These are phyloP conservation scores for Talaromyces ruber DNA, from an alignment of 495 filamentous ascomycete genomes.

Conservation along the genomic window DNA sequence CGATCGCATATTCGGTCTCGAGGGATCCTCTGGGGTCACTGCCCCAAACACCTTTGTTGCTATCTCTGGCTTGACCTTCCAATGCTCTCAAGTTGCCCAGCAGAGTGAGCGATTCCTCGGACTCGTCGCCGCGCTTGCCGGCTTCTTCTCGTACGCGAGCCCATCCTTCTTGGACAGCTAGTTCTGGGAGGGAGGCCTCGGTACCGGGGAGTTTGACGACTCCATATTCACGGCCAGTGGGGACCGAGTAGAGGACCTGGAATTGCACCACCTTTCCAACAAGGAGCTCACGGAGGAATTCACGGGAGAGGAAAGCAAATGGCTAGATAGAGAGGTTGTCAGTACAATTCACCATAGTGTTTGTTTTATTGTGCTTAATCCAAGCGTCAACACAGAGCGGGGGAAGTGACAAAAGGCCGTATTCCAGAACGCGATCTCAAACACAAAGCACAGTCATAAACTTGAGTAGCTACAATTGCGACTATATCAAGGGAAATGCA, in stretches of 20 bases:
- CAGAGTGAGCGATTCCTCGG: constrained; percentile 58
- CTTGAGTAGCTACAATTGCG: neutral
- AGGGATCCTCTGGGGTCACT: constrained; percentile 46
- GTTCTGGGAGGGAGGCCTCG: constrained; percentile 69
- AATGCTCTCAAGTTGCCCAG: constrained; percentile 67
- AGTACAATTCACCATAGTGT: neutral
- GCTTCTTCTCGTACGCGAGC: constrained; percentile 87
- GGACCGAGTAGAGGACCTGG: constrained; percentile 72
- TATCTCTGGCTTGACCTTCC: constrained; percentile 73
- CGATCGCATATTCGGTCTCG: constrained; percentile 70
- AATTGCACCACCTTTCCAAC: constrained; percentile 86
- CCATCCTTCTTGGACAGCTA: constrained; percentile 78
- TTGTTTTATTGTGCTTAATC: neutral
- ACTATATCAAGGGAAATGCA: neutral
- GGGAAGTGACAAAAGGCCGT: constrained; percentile 1
- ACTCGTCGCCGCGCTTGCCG: constrained; percentile 71
- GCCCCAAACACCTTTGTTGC: constrained; percentile 71
- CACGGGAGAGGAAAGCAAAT: constrained; percentile 85
- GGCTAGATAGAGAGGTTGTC: constrained; percentile 33
- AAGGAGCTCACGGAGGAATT: constrained; percentile 72
- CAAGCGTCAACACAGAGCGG: neutral
- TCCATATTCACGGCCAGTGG: constrained; percentile 83
- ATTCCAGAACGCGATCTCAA: neutral
- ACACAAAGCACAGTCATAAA: neutral
- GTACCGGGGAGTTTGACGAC: constrained; percentile 59